phyloP scores from a whole-genome alignment of 768 basidiomycete species.

The Mycena chlorophos region DNA sequence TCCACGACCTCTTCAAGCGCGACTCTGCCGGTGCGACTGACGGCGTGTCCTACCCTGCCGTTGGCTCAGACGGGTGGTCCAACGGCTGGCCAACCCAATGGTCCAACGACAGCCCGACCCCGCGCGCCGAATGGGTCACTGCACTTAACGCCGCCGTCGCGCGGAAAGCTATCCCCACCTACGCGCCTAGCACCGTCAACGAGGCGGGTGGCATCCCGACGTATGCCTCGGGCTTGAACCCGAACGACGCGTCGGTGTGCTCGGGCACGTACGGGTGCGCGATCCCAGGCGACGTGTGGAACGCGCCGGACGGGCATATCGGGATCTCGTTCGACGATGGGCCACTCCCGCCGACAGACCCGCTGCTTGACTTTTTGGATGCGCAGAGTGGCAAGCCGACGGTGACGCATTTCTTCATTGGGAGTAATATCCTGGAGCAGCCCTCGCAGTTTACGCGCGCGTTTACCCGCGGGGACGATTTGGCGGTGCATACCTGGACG shows the following conservation, averaged over 20 bases:
- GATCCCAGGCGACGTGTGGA: constrained; percentile 65
- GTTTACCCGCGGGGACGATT: background rate
- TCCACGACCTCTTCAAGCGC: constrained; percentile 62
- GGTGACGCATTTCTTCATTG: constrained; percentile 1
- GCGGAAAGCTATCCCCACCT: constrained; percentile 71
- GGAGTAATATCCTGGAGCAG: background rate
- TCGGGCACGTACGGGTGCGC: constrained; percentile 73
- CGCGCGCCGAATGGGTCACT: constrained; percentile 7
- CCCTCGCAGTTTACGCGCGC: background rate
- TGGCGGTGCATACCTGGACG: constrained; percentile 25
- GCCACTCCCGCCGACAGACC: constrained; percentile 41
- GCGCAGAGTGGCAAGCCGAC: background rate
- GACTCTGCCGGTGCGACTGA: constrained; percentile 36
- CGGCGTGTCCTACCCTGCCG: constrained; percentile 10
- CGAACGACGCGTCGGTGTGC: constrained; percentile 57
- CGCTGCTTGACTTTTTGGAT: background rate
- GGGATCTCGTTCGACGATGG: constrained; percentile 80
- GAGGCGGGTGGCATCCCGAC: constrained; percentile 31
- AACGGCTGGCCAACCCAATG: background rate
- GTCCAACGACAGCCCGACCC: constrained; percentile 1
- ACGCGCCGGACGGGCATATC: constrained; percentile 70
- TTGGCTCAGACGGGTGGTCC: constrained; percentile 7
- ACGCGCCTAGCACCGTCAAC: constrained; percentile 53
- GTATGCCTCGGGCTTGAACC: constrained; percentile 43
- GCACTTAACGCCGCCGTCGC: constrained; percentile 63